These are phyloP conservation scores for Elsinoe perseae DNA, from an alignment of 2,329 filamentous ascomycete genomes.

Conservation along the genomic window DNA sequence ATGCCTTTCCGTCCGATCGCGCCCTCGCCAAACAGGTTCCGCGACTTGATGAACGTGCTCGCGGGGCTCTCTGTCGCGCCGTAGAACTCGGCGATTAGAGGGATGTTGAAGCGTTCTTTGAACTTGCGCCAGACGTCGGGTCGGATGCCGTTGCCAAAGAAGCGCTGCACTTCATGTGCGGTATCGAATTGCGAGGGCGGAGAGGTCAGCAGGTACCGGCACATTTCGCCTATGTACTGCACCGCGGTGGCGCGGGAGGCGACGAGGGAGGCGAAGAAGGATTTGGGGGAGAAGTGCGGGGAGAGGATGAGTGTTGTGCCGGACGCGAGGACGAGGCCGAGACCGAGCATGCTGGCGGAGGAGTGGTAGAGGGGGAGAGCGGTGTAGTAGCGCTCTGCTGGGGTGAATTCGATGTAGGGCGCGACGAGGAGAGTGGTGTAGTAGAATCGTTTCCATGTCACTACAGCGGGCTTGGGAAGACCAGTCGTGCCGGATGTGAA, in stretches of 20 bases:
- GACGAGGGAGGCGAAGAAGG: constrained; percentile 71
- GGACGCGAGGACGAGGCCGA: constrained; percentile 55
- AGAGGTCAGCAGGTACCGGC: constrained; percentile 68
- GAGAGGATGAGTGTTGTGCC: constrained; percentile 65
- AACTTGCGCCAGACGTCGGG: constrained; percentile 81
- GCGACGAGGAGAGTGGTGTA: constrained; percentile 24
- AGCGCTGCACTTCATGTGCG: constrained; percentile 63
- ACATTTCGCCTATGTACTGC: constrained; percentile 83
- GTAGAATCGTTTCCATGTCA: constrained; percentile 29
- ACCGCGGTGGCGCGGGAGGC: constrained; percentile 63
- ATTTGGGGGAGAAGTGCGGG: constrained; percentile 67
- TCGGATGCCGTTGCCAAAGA: constrained; percentile 77
- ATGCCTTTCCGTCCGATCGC: constrained; percentile 68
- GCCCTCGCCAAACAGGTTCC: constrained; percentile 65
- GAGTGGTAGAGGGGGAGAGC: constrained; percentile 85
- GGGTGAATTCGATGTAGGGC: constrained; percentile 52
- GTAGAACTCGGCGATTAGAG: constrained; percentile 33
- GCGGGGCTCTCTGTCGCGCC: constrained; percentile 47
- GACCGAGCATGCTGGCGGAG: constrained; percentile 64
- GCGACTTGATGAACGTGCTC: constrained; percentile 63
- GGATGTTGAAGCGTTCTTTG: constrained; percentile 57
- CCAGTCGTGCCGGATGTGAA: constrained; percentile 84
- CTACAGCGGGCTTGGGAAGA: constrained; percentile 55
- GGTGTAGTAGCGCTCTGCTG: constrained; percentile 73
- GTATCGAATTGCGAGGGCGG: constrained; percentile 60